Percentiles rank a stretch among this genome's conserved stretches.
These are phyloP conservation scores for Gonium pectorale DNA, from an alignment of 139 green algal species.

Conservation along the genomic window DNA sequence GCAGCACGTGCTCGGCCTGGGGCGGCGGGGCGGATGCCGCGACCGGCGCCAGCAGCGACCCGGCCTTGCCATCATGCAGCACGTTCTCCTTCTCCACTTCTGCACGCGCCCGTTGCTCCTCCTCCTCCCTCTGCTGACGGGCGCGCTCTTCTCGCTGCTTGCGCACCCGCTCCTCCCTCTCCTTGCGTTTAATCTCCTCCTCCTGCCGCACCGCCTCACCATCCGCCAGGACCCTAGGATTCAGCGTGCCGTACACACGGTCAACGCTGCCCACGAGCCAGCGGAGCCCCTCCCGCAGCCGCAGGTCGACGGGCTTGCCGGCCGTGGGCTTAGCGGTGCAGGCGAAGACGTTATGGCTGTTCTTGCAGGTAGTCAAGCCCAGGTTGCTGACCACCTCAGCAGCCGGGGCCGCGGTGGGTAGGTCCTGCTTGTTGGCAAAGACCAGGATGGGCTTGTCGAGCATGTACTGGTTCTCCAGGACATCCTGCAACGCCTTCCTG, in stretches of 20 bases:
- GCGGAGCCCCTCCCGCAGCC: slow-evolving; percentile 44
- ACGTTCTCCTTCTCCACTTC: slow-evolving; percentile 18
- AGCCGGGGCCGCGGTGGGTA: slow-evolving; percentile 38
- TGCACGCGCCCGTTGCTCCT: slow-evolving; percentile 16
- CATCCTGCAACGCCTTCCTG: slow-evolving; percentile 14
- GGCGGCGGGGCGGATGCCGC: background rate
- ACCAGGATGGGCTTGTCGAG: slow-evolving; percentile 63
- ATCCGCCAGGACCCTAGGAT: slow-evolving; percentile 42
- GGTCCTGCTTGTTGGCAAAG: slow-evolving; percentile 77
- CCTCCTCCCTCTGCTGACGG: slow-evolving; percentile 33
- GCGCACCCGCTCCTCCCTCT: slow-evolving; percentile 54
- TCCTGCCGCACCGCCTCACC: slow-evolving; percentile 43
- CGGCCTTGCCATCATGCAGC: slow-evolving; percentile 24
- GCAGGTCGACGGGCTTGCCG: slow-evolving; percentile 23
- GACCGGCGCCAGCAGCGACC: background rate
- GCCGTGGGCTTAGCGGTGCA: slow-evolving; percentile 46
- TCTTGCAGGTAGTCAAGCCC: slow-evolving; percentile 36
- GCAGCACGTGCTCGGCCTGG: background rate
- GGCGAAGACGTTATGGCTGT: slow-evolving; percentile 59
- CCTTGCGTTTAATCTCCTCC: slow-evolving; percentile 57
- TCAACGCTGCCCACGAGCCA: slow-evolving; percentile 45
- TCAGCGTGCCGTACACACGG: slow-evolving; percentile 33
- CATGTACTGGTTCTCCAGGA: slow-evolving; percentile 47
- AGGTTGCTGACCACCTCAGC: slow-evolving; percentile 53
- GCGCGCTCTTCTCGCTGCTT: slow-evolving; percentile 37